Evolutionary conservation across 2,329 filamentous ascomycete genomes (phyloP), one percentile per base, ranked within the genome.

Genomic region (Cercospora sesami): DNA sequence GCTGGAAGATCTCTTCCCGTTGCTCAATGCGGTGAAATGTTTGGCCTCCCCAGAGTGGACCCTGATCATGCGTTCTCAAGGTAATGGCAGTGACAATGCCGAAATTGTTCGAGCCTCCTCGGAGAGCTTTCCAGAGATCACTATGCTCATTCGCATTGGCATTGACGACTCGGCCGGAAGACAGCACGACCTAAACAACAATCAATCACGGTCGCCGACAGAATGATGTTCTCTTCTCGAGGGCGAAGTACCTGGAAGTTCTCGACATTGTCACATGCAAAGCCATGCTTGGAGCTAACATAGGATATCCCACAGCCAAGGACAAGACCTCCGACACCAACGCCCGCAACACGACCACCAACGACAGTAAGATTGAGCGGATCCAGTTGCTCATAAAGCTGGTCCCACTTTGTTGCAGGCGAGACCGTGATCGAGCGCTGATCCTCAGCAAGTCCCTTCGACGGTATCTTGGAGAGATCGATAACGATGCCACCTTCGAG

Each of bases 241-340:
- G 33, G 33, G 33, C 14, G 33, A 36, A 36, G 33, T 23, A 31
- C 53, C 53, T 18, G 53, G 58, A 68, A 77, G 21, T 73, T 72
- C 9, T 64, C 30, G 10, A 77, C 72, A 18, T 69, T 72, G 62
- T 77, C 75, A 28, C 53, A 28, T 57, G 53, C 53, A 3, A 48
- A 48, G 12, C 45, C 28, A 16, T 57, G 53, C 53, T 57, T 28
- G 53, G 23, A 57, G 16, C 16, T 57, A 4, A 57, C 28, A 57
- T 31, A 57, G 16, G 28, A 57, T n/a, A 39, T 60, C 2, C 28
- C 58, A 36, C 58, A 26, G 12, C 58, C 58, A 1, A 74, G 66
- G 9, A 66, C 72, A 5, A 76, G 60, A n/a, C 75, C 75, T 5
- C 73, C 74, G 21, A 76, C 74, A n/a, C 75, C 76, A 28, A 77